Evolutionary conservation across 1,284 basidiomycete species (phyloP), one percentile per base, ranked within the genome.

Genomic region (Sanguinoderma infundibulare): DNA sequence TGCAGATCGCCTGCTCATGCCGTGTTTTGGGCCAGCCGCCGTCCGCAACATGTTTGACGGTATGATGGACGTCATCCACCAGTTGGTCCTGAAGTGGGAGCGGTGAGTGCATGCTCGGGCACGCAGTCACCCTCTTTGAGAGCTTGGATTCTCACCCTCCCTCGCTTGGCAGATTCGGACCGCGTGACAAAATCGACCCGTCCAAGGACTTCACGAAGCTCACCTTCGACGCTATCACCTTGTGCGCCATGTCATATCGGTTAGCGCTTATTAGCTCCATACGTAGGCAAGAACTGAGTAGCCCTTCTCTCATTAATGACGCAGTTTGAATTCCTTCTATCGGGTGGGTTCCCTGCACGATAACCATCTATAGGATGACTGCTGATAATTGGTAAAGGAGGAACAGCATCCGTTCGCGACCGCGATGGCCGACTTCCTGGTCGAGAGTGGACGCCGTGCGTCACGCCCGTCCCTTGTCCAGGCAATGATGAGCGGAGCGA

Each of bases 1-100:
- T 12, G 5, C 68, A 79, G 82, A 84, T 70, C 81, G 82, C 38
- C 75, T 84, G 22, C 74, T 85, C 15, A 80, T 83, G 74, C 83
- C 83, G 5, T 79, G 81, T 1, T 85, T 85, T 68, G 81, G 80
- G n/a, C 76, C 82, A 0, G 63, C 77, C 15, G 74, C 74, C 17
- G 78, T 83, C 44, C 75, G 73, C 52, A 72, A 73, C 59, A 84
- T 84, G 82, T 80, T 81, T 65, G 76, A 77, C 57, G 78, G 77
- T 59, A 82, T 84, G 82, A 72, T 75, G 40, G 83, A 84, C 57
- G 77, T 84, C 44, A 70, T 75, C 32, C 72, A 75, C 20, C 83
- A 85, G 67, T 73, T 84, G 34, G 67, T 81, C 8, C 65, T 77
- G 10, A 82, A 83, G 68, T 82, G 80, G 80, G 77, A 79, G 61